These are phyloP conservation scores for Psilocybe sp. DNA, from an alignment of 768 basidiomycete genomes.

Conservation along the genomic window DNA sequence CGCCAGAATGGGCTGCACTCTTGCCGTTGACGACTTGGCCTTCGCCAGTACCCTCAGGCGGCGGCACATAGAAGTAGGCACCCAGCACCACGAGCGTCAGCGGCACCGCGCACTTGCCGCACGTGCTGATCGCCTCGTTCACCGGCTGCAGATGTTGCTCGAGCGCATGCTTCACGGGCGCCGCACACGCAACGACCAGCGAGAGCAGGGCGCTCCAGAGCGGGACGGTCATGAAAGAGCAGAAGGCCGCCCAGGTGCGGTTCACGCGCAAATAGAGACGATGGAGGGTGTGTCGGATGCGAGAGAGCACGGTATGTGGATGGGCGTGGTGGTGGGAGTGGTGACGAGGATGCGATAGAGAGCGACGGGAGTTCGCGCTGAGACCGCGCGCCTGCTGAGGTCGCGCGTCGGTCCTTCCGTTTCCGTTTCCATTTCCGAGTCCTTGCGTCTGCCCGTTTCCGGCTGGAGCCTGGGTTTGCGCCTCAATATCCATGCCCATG, in stretches of 20 bases:
- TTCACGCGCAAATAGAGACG: constrained; percentile 16
- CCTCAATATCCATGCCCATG: background rate
- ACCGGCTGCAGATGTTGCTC: constrained; percentile 61
- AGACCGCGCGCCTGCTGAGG: background rate
- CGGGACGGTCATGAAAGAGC: constrained; percentile 86
- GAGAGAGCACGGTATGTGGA: background rate
- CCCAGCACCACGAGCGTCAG: constrained; percentile 90
- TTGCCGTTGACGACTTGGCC: background rate
- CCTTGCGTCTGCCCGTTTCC: too few relatives aligned
- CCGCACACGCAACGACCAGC: constrained; percentile 73
- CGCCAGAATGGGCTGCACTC: background rate
- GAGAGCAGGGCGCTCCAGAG: constrained; percentile 78
- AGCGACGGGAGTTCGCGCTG: background rate
- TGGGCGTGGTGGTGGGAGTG: constrained; percentile 4
- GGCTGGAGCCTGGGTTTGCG: too few relatives aligned
- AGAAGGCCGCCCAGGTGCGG: constrained; percentile 38
- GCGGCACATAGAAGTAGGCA: constrained; percentile 76
- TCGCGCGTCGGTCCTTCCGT: too few relatives aligned
- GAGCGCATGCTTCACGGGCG: constrained; percentile 70
- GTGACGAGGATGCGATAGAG: background rate
- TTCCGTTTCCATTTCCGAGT: too few relatives aligned
- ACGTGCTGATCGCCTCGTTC: constrained; percentile 61
- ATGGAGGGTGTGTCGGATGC: background rate
- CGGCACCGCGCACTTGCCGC: constrained; percentile 82
- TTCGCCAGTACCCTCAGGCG: constrained; percentile 14